A percentile compares a stretch with the other conserved stretches of the same genome.
Evolutionary conservation across 2,329 filamentous ascomycete species (phyloP).

Genomic region (Cladophialophora carrionii): DNA sequence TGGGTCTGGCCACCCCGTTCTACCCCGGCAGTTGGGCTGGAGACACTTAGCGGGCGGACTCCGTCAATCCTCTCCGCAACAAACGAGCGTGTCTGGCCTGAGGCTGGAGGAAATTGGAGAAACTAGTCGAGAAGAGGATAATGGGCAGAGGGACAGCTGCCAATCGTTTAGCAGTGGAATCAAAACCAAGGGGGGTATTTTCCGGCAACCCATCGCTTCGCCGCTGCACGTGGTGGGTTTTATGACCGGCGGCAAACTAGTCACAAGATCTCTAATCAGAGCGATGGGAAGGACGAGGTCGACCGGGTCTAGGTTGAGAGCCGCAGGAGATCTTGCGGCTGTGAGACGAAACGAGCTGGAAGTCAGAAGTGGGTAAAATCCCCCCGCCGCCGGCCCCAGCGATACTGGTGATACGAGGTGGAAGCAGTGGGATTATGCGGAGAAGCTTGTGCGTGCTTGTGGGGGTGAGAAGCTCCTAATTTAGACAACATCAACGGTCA

Average conservation of each 20-base stretch:
- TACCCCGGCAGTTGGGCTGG: constrained; percentile 31
- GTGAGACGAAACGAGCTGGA: neutral
- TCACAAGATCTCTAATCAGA: neutral
- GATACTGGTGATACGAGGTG: constrained; percentile 6
- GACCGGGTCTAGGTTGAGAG: neutral
- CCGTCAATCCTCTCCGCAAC: constrained; percentile 20
- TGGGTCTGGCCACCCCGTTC: constrained; percentile 8
- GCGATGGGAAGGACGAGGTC: neutral
- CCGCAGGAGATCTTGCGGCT: neutral
- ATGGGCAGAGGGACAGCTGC: neutral
- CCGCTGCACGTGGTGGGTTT: constrained; percentile 9
- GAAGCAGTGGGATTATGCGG: constrained; percentile 6
- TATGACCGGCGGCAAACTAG: neutral
- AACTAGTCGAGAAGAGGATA: constrained; percentile 10
- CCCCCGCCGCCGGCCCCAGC: neutral
- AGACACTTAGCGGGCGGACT: constrained; percentile 13
- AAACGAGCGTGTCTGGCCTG: constrained; percentile 9
- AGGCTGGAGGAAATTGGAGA: neutral
- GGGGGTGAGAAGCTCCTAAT: neutral
- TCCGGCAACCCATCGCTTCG: neutral
- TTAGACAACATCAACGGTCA: constrained; percentile 10
- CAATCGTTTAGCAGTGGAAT: constrained; percentile 6
- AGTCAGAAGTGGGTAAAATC: constrained; percentile 20
- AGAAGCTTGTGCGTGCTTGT: constrained; percentile 12
- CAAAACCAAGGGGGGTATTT: constrained; percentile 16